Evolutionary conservation across 352 stramenopile genomes (phyloP), one percentile per base, ranked within the genome.

Genomic region (Blastocystis sp.): DNA sequence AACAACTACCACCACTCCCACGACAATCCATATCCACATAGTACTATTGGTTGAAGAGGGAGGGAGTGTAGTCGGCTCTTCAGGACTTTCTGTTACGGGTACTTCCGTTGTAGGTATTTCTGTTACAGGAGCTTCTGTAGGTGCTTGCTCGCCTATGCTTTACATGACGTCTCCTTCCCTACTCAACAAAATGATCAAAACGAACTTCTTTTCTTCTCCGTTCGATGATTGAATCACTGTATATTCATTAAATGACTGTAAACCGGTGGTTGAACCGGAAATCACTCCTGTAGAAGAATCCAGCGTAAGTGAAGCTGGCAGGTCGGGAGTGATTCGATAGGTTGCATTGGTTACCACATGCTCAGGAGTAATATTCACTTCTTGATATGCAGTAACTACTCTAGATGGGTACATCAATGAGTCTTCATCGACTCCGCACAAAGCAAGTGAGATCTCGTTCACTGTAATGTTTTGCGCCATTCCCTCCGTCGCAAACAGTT

Each of bases 1-100:
- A 29, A 79, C 11, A 23, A 79, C 68, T 2, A 79, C 68, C 34
- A 79, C n/a, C 37, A 79, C 68, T 45, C 55, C 68, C 23, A 79
- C n/a, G 8, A 20, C 34, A 6, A 79, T 55, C 59, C 29, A 34
- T 34, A 34, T 34, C 29, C 29, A 34, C 29, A 34, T 34, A 62
- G 54, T 62, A 34, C 23, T 66, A 15, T 26, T 26, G 39, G 1
- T 26, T 8, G 39, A 15, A 15, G 59, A 39, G 39, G 59, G 13
- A 66, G 59, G 59, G 39, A 34, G 23, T 8, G 11, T 34, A 15
- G 59, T 66, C 9, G 59, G 59, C 39, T 66, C 13, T 11, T 66
- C 59, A 15, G 7, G 7, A 66, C 39, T 66, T 34, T 66, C 59
- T 66, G 11, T 66, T 15, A 7, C 29, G 29, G 29, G 29, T 34